Evolutionary conservation across 2,329 filamentous ascomycete genomes (phyloP), one percentile per base, ranked within the genome.

Genomic region (Botrytis cinerea): DNA sequence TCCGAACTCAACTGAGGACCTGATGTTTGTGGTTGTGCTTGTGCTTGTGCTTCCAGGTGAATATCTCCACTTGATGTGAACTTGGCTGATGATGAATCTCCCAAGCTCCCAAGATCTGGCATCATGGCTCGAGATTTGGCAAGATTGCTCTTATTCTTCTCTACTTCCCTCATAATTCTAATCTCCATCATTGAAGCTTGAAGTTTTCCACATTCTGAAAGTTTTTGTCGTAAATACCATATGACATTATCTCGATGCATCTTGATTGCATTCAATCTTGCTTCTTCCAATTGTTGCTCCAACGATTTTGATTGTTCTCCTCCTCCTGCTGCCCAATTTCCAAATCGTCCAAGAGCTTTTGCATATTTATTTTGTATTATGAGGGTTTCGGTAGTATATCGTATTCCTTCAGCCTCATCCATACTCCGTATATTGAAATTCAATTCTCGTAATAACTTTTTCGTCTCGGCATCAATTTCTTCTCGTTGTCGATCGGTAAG

Each of bases 121-220:
- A 78, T 73, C 54, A 71, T 38, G 28, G 80, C 83, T 70, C 86
- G 85, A 4, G 88, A 86, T 81, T 93, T 95, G 76, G 94, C 92
- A 73, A 97, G 84, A 74, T 95, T 88, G 80, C 93, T 97, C 83
- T 93, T 93, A 80, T 91, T 95, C 88, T 93, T 96, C 84, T 98
- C 95, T 82, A 95, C 87, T 81, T 97, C 93, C 72, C 96, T 86
- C 80, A 90, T 90, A 77, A 98, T 85, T 78, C 96, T 85, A 79
- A 93, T 92, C 84, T 97, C 95, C 87, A 98, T 97, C 94, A 98
- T 98, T 69, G 88, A 88, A 78, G 93, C 90, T 84, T 98, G 95
- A 76, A 92, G 90, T 78, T 89, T 87, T 60, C 92, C 92, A 73
- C 92, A 94, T 76, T 89, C 87, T 83, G 96, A 92, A 75, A 98